phyloP scores from a whole-genome alignment of 2,329 filamentous ascomycete species.

The Colletotrichum sp. region DNA sequence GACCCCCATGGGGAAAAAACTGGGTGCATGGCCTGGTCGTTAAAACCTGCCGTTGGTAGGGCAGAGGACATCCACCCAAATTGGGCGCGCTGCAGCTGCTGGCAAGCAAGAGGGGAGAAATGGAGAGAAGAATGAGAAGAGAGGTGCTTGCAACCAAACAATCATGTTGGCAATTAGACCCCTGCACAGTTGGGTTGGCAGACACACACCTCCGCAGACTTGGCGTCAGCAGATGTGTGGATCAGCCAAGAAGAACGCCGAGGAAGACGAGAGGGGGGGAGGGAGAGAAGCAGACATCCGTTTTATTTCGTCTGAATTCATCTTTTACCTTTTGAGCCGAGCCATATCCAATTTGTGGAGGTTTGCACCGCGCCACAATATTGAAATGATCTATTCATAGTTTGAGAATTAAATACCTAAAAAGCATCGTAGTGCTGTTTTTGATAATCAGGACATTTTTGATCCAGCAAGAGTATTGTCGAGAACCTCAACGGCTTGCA shows the following conservation, averaged over 20 bases:
- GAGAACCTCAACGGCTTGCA: neutral
- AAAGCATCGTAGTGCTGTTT: neutral
- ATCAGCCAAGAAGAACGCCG: slow-evolving; percentile 13
- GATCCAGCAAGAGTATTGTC: neutral
- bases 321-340: neutral
- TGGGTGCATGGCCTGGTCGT: neutral
- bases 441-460: neutral
- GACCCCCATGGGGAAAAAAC: slow-evolving; percentile 14
- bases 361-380: too few relatives aligned
- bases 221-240: slow-evolving; percentile 22
- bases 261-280: neutral
- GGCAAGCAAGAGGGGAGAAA: neutral
- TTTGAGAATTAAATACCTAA: neutral
- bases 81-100: neutral
- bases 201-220: neutral
- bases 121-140: neutral
- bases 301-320: neutral
- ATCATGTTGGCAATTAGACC: neutral
- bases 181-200: slow-evolving; percentile 8
- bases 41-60: slow-evolving; percentile 2
- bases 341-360: too few relatives aligned
- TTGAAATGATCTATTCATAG: too few relatives aligned
- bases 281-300: neutral
- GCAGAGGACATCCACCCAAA: neutral
- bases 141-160: neutral